Conservation (phyloP, 805 yeast genomes). For the Teunomyces cretensis region DNA sequence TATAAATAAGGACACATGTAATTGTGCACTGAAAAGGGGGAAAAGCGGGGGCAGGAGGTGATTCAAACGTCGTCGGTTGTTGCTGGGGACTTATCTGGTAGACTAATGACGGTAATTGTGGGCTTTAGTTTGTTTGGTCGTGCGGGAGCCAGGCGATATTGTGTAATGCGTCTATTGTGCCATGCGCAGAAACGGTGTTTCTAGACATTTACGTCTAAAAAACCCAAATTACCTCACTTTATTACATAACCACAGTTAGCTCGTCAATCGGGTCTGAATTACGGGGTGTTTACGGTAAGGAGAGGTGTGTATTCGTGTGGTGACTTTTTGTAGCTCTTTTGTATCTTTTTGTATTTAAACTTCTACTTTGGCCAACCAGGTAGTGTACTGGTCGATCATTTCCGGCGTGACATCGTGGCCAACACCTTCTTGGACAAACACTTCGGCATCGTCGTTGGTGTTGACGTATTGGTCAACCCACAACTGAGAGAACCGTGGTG, state of each 20-base stretch:
- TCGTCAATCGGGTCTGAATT: too few species aligned
- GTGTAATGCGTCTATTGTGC: neutral
- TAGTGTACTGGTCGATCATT: constrained; percentile 32
- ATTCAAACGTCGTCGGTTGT: neutral
- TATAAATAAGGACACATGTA: neutral
- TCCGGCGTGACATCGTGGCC: constrained; percentile 36
- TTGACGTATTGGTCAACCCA: constrained; percentile 33
- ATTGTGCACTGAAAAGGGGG: neutral
- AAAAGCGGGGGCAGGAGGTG: neutral
- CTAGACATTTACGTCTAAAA: neutral
- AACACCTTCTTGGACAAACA: constrained; percentile 27
- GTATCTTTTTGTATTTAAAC: neutral
- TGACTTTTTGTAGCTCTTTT: neutral
- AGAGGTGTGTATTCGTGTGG: too few species aligned
- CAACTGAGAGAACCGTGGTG: constrained; percentile 27
- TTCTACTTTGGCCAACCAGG: constrained; percentile 26
- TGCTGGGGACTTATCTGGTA: neutral
- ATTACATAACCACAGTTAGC: too few species aligned
- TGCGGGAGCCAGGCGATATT: neutral
- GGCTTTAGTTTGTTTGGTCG: neutral
- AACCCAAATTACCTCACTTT: too few species aligned
- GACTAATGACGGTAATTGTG: neutral
- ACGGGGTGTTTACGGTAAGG: too few species aligned
- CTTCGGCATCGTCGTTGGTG: constrained; percentile 23
- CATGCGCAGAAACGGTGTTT: neutral